Conservation (phyloP, 371 early-diverging fungal species). For the Capillidium rhysosporum region DNA sequence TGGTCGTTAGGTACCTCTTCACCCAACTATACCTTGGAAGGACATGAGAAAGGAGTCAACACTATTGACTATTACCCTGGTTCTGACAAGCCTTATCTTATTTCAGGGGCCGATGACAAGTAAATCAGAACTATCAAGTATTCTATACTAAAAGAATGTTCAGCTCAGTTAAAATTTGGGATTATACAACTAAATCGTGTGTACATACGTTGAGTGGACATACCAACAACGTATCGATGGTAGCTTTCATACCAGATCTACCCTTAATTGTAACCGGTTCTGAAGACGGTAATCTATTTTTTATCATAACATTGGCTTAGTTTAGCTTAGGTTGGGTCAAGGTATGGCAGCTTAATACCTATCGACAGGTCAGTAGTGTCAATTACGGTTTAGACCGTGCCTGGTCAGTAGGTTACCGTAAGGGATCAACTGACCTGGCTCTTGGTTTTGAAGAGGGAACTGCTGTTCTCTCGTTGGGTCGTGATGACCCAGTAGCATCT, state of each 20-base stretch:
- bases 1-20: constrained; percentile 66
- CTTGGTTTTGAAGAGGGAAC: constrained; percentile 93
- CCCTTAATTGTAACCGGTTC: constrained; percentile 93
- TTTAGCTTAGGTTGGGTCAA: constrained; percentile 43
- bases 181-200: constrained; percentile 97
- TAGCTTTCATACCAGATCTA: constrained; percentile 89
- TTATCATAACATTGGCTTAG: not conserved
- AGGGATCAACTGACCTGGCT: constrained; percentile 76
- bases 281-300: constrained; percentile 71
- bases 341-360: constrained; percentile 96
- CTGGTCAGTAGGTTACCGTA: constrained; percentile 77
- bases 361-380: constrained; percentile 81
- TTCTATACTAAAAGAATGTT: not conserved
- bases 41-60: constrained; percentile 90
- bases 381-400: constrained; percentile 94
- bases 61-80: constrained; percentile 89
- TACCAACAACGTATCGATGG: constrained; percentile 87
- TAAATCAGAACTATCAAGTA: constrained; percentile 11
- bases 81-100: constrained; percentile 85
- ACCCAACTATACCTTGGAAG: constrained; percentile 86
- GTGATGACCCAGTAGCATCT: constrained; percentile 88
- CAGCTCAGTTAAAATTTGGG: constrained; percentile 89
- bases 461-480: constrained; percentile 80
- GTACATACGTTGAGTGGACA: constrained; percentile 97
- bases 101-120: constrained; percentile 85